Evolutionary conservation across 1,139 yeast species (phyloP).

Genomic region (Protomyces gravidus): DNA sequence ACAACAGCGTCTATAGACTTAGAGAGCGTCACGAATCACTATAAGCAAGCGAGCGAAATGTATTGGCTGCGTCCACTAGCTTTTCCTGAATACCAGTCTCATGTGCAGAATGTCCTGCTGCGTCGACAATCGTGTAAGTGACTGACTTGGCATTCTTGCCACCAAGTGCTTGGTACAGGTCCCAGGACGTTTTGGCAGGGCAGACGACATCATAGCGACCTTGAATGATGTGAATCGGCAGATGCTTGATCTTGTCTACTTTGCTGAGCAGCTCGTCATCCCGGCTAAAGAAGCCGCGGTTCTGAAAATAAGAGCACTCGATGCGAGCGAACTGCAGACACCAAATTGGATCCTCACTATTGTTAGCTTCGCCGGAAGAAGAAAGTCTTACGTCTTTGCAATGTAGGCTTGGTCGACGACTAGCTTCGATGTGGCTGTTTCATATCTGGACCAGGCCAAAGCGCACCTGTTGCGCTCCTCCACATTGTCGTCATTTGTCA

Average conservation of each 20-base stretch:
- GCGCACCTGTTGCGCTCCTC: conserved; percentile 4
- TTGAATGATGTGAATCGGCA: conserved; percentile 9
- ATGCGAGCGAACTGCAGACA: conserved; percentile 11
- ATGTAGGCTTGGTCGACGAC: conserved; percentile 7
- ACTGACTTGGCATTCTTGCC: not conserved
- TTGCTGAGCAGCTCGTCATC: conserved; percentile 11
- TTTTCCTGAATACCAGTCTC: conserved; percentile 2
- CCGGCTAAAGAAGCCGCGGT: not conserved
- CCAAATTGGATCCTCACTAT: not conserved
- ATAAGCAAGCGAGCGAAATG: not conserved
- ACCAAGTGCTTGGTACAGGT: conserved; percentile 1
- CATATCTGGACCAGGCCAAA: conserved; percentile 9
- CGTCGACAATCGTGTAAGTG: conserved; percentile 9
- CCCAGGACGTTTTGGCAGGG: conserved; percentile 11
- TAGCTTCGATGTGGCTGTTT: conserved; percentile 5
- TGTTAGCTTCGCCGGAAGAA: not conserved
- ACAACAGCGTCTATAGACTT: not conserved
- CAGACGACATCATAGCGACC: conserved; percentile 19
- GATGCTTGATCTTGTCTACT: not conserved
- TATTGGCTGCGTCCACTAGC: conserved; percentile 6
- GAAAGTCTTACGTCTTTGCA: not conserved
- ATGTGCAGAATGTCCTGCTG: conserved; percentile 11
- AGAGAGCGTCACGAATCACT: not conserved
- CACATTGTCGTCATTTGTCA: not conserved
- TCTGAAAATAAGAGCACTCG: conserved; percentile 8